These are phyloP conservation scores for Lactifluus volemus DNA, from an alignment of 768 basidiomycete species.

Conservation along the genomic window DNA sequence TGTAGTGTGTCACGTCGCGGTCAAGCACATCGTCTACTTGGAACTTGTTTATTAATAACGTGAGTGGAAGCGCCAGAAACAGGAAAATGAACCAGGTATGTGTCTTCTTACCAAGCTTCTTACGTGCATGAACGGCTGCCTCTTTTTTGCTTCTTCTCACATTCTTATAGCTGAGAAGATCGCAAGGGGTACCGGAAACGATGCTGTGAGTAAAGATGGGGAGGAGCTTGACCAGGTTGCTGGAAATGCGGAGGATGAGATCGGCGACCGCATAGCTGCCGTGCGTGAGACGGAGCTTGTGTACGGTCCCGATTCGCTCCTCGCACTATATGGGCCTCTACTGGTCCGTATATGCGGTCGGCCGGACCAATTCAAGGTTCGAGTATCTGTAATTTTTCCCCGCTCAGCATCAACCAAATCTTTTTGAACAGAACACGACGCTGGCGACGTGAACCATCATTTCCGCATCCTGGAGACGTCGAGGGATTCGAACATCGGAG, in stretches of 20 bases:
- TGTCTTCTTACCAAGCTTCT: too few species aligned
- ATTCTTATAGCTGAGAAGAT: constrained; percentile 48
- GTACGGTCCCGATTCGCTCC: constrained; percentile 70
- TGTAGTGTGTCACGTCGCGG: constrained; percentile 91
- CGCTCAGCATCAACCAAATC: neutral
- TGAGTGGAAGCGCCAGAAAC: constrained; percentile 95
- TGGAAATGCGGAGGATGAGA: constrained; percentile 97
- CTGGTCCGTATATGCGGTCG: constrained; percentile 85
- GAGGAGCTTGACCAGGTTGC: constrained; percentile 97
- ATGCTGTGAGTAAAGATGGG: constrained; percentile 40
- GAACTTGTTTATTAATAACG: constrained; percentile 94
- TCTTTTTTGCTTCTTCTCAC: neutral
- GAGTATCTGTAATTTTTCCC: neutral
- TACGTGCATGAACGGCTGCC: neutral
- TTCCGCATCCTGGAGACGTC: constrained; percentile 94
- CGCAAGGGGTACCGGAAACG: constrained; percentile 30
- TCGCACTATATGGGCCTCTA: constrained; percentile 84
- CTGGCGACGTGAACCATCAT: constrained; percentile 79
- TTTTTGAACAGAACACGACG: constrained; percentile 54
- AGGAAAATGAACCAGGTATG: constrained; percentile 46
- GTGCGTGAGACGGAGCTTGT: constrained; percentile 84
- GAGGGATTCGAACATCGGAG: constrained; percentile 36
- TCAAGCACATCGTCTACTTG: constrained; percentile 95
- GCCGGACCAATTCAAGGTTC: constrained; percentile 84
- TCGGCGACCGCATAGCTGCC: constrained; percentile 26